Conservation (phyloP, 441 rosid species). For the Francoa sonchifolia region DNA sequence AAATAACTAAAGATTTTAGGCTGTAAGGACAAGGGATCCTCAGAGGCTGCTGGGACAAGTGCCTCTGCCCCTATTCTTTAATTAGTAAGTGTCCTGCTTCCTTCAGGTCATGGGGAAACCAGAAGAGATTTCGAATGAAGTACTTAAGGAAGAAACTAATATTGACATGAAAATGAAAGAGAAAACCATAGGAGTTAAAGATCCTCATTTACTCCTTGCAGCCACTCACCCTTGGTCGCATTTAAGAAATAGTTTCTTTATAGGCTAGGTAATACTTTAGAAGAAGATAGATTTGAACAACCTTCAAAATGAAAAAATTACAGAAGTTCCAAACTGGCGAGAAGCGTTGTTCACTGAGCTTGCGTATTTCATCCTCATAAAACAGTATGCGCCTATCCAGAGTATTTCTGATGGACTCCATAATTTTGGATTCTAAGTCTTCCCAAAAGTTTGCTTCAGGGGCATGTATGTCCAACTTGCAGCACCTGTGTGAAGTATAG, state of each 20-base stretch:
- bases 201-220: conserved; percentile 8
- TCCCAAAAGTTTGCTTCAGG: conserved; percentile 90
- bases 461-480: conserved; percentile 79
- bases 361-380: conserved; percentile 96
- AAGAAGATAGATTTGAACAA: conserved; percentile 25
- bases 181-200: background rate
- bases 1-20: conserved; percentile 5
- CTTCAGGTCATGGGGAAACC: too few species aligned
- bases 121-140: too few species aligned
- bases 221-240: conserved; percentile 9
- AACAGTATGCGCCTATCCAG: conserved; percentile 84
- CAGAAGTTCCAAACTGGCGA: conserved; percentile 98
- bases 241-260: too few species aligned
- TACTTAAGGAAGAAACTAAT: too few species aligned
- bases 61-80: conserved; percentile 4
- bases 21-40: conserved; percentile 12
- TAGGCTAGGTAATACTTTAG: too few species aligned
- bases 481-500: conserved; percentile 50
- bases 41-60: too few species aligned
- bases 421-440: conserved; percentile 74
- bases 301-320: conserved; percentile 96
- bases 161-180: conserved; percentile 6
- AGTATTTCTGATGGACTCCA: conserved; percentile 75
- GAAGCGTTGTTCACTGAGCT: conserved; percentile 88
- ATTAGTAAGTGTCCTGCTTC: conserved; percentile 7